Conservation (phyloP, 768 basidiomycete species). For the Leccinum sublutescens region DNA sequence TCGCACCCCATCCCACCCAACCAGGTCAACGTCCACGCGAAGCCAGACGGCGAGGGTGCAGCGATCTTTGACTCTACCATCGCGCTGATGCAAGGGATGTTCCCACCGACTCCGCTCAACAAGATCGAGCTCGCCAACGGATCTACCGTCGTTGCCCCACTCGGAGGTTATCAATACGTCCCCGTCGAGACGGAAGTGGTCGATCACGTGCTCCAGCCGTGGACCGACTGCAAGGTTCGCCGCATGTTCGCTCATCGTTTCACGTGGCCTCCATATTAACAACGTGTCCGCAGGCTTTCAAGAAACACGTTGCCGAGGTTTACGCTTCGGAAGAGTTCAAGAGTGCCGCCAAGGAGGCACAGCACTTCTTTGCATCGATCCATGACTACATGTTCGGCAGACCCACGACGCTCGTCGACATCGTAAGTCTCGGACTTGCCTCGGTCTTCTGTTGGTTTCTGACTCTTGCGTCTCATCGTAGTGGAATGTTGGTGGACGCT, state of each 20-base stretch:
- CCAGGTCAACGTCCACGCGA: slow-evolving; percentile 73
- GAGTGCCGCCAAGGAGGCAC: slow-evolving; percentile 50
- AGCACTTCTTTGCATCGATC: slow-evolving; percentile 60
- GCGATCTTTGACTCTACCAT: slow-evolving; percentile 83
- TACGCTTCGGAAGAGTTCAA: slow-evolving; percentile 66
- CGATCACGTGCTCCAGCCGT: slow-evolving; percentile 78
- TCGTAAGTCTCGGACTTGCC: slow-evolving; percentile 42
- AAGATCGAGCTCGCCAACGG: slow-evolving; percentile 76
- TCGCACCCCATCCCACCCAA: slow-evolving; percentile 57
- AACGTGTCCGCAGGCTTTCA: slow-evolving; percentile 47
- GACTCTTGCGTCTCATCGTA: slow-evolving; percentile 29
- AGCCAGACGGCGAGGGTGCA: slow-evolving; percentile 76
- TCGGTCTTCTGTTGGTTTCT: slow-evolving; percentile 2
- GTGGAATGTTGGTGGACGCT: slow-evolving; percentile 64
- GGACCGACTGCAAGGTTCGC: slow-evolving; percentile 58
- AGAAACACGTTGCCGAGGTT: slow-evolving; percentile 62
- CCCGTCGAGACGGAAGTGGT: slow-evolving; percentile 65
- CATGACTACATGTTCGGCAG: slow-evolving; percentile 72
- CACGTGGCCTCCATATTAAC: slow-evolving; percentile 35
- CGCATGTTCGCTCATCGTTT: slow-evolving; percentile 28
- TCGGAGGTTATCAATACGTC: slow-evolving; percentile 85
- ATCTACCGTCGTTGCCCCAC: slow-evolving; percentile 66
- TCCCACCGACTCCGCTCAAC: slow-evolving; percentile 71
- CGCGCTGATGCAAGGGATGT: slow-evolving; percentile 79
- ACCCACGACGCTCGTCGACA: slow-evolving; percentile 60